Evolutionary conservation across 345 rosid genomes (phyloP).

Genomic region (Geranium rotundifolium): DNA sequence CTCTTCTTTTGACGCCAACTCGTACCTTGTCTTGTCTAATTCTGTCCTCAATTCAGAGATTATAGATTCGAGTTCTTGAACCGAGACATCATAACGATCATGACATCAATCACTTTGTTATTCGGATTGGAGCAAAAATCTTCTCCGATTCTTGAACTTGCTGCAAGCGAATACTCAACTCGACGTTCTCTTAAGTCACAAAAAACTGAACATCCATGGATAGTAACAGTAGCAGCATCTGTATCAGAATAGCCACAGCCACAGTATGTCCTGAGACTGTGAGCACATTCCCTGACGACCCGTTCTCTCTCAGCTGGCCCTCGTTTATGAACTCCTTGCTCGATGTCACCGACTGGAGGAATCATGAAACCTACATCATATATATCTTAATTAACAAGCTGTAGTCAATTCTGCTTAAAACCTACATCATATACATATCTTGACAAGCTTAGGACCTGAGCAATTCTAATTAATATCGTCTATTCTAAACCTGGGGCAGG

Average conservation of each 20-base stretch:
- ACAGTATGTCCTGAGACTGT: slow-evolving; percentile 18
- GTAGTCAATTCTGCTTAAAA: too few relatives aligned
- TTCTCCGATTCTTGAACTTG: slow-evolving; percentile 27
- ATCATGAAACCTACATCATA: too few relatives aligned
- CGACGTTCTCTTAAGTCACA: slow-evolving; percentile 23
- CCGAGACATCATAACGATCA: slow-evolving; percentile 12
- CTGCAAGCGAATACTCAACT: slow-evolving; percentile 15
- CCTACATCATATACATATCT: too few relatives aligned
- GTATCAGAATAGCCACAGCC: neutral
- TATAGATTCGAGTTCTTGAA: slow-evolving; percentile 25
- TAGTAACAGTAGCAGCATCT: slow-evolving; percentile 28
- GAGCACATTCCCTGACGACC: slow-evolving; percentile 33
- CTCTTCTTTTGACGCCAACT: slow-evolving; percentile 27
- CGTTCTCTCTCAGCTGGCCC: slow-evolving; percentile 37
- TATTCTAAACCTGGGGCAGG: too few relatives aligned
- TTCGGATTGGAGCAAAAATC: slow-evolving; percentile 8
- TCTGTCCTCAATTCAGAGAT: slow-evolving; percentile 17
- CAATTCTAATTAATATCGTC: too few relatives aligned
- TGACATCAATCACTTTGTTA: slow-evolving; percentile 15
- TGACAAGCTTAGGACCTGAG: too few relatives aligned
- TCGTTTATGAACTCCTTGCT: slow-evolving; percentile 55
- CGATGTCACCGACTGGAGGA: slow-evolving; percentile 50
- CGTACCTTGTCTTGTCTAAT: slow-evolving; percentile 11
- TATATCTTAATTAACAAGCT: too few relatives aligned
- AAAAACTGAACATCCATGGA: slow-evolving; percentile 22